These are phyloP conservation scores for Skeletonema tropicum DNA, from an alignment of 108 stramenopile species.

Conservation along the genomic window DNA sequence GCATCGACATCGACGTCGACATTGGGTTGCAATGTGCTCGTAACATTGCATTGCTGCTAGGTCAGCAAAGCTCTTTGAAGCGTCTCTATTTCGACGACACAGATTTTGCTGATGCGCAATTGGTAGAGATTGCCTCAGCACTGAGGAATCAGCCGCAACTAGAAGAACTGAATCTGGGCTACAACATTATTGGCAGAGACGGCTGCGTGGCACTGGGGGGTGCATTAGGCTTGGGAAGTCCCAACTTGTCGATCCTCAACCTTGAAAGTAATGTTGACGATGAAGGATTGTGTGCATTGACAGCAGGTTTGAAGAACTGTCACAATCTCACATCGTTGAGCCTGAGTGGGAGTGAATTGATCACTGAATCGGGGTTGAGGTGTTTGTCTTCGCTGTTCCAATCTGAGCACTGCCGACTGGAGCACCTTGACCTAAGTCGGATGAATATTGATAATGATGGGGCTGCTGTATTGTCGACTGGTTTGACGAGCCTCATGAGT, in stretches of 20 bases:
- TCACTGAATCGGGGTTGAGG: background rate
- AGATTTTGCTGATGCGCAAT: background rate
- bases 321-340: background rate
- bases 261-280: background rate
- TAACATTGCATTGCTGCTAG: background rate
- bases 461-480: background rate
- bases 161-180: background rate
- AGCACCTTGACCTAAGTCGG: background rate
- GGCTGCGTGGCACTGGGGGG: background rate
- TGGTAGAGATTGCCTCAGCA: background rate
- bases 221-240: background rate
- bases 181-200: background rate
- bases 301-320: background rate
- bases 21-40: background rate
- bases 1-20: background rate
- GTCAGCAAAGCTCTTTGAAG: background rate
- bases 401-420: background rate
- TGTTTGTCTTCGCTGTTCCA: background rate
- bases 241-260: background rate
- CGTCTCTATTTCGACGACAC: background rate
- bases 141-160: background rate
- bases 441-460: background rate
- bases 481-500: background rate
- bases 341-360: background rate
- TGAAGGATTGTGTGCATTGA: background rate